phyloP scores from a whole-genome alignment of 768 basidiomycete species.

The Dacryopinax spathularia region DNA sequence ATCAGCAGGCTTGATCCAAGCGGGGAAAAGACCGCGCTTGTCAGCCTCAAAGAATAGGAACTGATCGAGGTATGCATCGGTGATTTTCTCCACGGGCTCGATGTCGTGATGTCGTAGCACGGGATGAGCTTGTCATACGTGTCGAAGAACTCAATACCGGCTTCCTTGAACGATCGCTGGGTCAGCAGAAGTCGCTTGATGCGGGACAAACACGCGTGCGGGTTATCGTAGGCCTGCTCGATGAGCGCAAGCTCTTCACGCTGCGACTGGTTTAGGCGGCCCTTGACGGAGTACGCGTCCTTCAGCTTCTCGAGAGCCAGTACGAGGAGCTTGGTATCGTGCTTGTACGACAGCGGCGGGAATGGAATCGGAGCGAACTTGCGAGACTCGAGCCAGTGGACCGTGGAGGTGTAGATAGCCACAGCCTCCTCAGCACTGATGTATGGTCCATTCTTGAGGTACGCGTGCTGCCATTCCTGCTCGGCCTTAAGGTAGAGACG shows the following conservation, averaged over 20 bases:
- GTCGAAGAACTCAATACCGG: conserved; percentile 94
- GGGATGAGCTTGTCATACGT: conserved; percentile 97
- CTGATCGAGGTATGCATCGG: conserved; percentile 97
- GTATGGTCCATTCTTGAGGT: conserved; percentile 98
- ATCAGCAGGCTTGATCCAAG: conserved; percentile 98
- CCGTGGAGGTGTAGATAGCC: conserved; percentile 95
- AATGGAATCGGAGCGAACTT: conserved; percentile 99
- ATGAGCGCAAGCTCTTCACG: conserved; percentile 95
- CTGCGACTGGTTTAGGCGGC: conserved; percentile 92
- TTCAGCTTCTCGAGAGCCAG: conserved; percentile 95
- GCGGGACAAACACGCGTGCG: conserved; percentile 94
- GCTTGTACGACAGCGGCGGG: conserved; percentile 98
- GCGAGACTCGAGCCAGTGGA: conserved; percentile 95
- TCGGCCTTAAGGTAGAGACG: conserved; percentile 97
- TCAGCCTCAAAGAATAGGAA: conserved; percentile 99
- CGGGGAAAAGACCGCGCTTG: conserved; percentile 93
- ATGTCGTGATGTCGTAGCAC: conserved; percentile 98
- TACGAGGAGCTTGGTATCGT: conserved; percentile 94
- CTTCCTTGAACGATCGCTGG: conserved; percentile 96
- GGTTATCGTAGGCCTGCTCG: conserved; percentile 98
- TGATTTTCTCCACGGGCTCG: conserved; percentile 99
- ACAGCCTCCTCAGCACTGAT: conserved; percentile 98
- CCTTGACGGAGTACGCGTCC: conserved; percentile 97
- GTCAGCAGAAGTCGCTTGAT: conserved; percentile 95
- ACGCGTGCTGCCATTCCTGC: conserved; percentile 95